Percentiles rank a stretch among this genome's conserved stretches.
Conservation (phyloP, 1,284 basidiomycete genomes). For the Boletus albobrunnescens region DNA sequence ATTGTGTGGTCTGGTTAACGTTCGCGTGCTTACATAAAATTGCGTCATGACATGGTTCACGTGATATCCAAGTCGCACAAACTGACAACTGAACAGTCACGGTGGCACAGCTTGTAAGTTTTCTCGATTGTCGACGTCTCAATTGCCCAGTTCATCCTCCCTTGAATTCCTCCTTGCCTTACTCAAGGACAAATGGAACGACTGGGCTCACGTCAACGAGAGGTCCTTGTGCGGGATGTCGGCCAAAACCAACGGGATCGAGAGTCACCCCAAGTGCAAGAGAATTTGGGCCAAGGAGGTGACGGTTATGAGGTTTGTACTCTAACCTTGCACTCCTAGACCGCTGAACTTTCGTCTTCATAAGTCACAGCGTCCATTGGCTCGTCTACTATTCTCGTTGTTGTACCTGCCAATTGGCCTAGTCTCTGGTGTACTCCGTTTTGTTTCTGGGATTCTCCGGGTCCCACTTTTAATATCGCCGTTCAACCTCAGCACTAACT, state of each 20-base stretch:
- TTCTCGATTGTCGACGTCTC: no score
- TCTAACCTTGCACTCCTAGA: neutral
- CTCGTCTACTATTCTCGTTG: constrained; percentile 31
- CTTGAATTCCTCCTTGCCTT: no score
- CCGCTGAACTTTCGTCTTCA: neutral
- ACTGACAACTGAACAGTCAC: no score
- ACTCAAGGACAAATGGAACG: neutral
- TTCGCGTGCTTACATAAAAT: no score
- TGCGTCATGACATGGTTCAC: no score
- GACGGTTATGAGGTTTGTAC: constrained; percentile 11
- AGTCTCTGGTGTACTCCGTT: constrained; percentile 48
- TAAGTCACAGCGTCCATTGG: constrained; percentile 7
- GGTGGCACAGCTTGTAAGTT: no score
- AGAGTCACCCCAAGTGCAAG: constrained; percentile 40
- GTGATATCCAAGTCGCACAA: no score
- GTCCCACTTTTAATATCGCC: constrained; percentile 46
- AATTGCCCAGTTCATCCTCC: no score
- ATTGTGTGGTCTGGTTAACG: no score
- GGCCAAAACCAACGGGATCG: constrained; percentile 10
- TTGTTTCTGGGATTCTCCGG: constrained; percentile 51
- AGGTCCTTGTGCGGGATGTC: constrained; percentile 7
- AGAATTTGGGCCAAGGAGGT: constrained; percentile 46
- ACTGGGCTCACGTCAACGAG: neutral
- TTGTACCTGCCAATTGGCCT: constrained; percentile 47
- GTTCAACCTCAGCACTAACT: constrained; percentile 42